Evolutionary conservation across 75 land plant species (phyloP), one percentile per base, ranked within the genome.

Genomic region (Pseudotsuga menziesii): DNA sequence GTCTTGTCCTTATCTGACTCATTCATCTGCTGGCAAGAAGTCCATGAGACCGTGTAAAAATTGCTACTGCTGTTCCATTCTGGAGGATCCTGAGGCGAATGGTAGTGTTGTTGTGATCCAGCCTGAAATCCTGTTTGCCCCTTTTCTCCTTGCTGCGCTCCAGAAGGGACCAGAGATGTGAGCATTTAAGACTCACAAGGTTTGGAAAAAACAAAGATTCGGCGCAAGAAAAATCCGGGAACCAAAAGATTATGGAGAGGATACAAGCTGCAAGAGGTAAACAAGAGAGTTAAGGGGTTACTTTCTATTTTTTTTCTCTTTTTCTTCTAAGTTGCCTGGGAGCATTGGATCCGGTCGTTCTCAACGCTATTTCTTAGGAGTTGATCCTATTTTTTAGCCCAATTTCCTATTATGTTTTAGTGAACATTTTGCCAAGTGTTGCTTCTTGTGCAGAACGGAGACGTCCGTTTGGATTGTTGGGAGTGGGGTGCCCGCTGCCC

Each of bases 391-490:
- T 61, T 61, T 61, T 22, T 23, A 23, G 63, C 27, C 27, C 63
- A 61, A 61, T 61, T 61, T 5, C 63, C 26, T 61, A 61, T 23
- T 61, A 23, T 61, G 63, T 61, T 61, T 61, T 61, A 7, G 63
- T 61, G 63, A 22, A 26, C 27, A 23, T 61, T 22, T 6, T 61
- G 63, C 63, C 63, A 61, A 61, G 63, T 61, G 63, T 61, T 23
- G 63, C 12, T 22, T 25, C 27, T 61, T 61, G 63, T 61, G 12
- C 63, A 61, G 63, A 61, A 61, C 23, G 63, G 23, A 11, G 14
- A 61, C 26, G 63, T 61, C 63, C 25, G 63, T 61, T 61, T 61
- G 63, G 63, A 61, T 61, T 61, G 63, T 61, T 61, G 63, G 23
- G 63, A 61, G 63, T 61, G 63, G 63, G 63, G 63, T 58, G 60